These are phyloP conservation scores for Vaccinium myrtillus DNA, from an alignment of 148 eudicot species.

Conservation along the genomic window DNA sequence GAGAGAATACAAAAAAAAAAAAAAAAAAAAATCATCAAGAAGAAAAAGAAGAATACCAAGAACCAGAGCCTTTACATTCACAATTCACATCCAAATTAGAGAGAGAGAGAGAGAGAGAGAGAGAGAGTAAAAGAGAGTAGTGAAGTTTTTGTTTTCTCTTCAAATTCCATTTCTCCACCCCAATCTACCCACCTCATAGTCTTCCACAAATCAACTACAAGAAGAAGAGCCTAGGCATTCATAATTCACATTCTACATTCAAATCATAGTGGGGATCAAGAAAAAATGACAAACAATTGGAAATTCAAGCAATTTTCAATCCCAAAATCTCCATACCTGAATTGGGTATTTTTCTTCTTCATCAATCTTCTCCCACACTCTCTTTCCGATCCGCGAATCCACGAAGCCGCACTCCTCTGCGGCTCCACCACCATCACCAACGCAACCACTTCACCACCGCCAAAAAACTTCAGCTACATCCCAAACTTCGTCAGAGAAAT, in stretches of 20 bases:
- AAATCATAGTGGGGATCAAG: not conserved
- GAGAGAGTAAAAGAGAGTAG: not conserved
- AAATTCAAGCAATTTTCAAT: not conserved
- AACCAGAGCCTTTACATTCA: not conserved
- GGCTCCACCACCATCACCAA: conserved; percentile 6
- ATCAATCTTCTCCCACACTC: conserved; percentile 8
- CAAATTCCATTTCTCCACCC: not conserved
- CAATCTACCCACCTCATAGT: not conserved
- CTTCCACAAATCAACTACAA: not conserved
- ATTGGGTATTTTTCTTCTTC: conserved; percentile 8
- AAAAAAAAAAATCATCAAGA: too few relatives aligned
- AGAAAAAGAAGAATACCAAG: not conserved
- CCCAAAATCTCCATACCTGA: not conserved
- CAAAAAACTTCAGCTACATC: conserved; percentile 22
- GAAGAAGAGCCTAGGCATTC: not conserved
- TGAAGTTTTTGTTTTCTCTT: not conserved
- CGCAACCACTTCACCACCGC: not conserved
- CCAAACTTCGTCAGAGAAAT: conserved; percentile 36
- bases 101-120: not conserved
- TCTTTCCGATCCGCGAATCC: conserved; percentile 30
- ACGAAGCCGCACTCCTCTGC: conserved; percentile 31
- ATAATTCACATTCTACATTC: not conserved
- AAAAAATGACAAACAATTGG: not conserved
- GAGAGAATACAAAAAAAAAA: too few relatives aligned
- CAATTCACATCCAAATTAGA: not conserved